Evolutionary conservation across 345 rosid species (phyloP).

Genomic region (Xanthoceras sorbifolium): DNA sequence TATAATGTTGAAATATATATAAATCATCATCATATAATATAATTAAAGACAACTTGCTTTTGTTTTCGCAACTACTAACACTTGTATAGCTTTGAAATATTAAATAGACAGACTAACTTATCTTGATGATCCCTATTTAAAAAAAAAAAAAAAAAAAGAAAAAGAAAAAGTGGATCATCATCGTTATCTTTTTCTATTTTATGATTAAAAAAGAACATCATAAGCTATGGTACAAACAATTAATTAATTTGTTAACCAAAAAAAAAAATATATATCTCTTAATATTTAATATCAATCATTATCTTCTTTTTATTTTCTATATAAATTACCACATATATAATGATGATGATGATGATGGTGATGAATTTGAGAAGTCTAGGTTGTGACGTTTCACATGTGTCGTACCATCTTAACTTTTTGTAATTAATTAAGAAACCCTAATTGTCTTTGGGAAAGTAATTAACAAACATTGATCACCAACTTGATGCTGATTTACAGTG

Average conservation of each 20-base stretch:
- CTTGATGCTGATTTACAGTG: conserved; percentile 12
- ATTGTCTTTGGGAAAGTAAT: neutral
- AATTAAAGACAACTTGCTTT: neutral
- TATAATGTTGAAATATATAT: too few relatives aligned
- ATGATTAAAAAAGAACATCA: neutral
- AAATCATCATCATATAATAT: neutral
- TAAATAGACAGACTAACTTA: neutral
- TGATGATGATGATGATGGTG: neutral
- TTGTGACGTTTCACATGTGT: conserved; percentile 29
- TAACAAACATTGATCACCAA: neutral
- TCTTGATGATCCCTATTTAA: neutral
- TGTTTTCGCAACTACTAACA: neutral
- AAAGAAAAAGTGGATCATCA: neutral
- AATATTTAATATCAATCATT: neutral
- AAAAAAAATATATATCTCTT: too few relatives aligned
- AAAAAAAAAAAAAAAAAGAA: neutral
- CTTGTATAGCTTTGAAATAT: neutral
- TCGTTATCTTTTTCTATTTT: neutral
- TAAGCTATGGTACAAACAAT: neutral
- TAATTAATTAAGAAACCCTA: conserved; percentile 3
- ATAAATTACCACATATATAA: neutral
- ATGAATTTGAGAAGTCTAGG: neutral
- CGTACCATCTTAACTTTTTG: neutral
- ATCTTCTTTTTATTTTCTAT: neutral
- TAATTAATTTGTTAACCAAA: neutral